Base-by-base conservation (phyloP, 2,329 filamentous ascomycete species). In the Xylaria digitata region DNA sequence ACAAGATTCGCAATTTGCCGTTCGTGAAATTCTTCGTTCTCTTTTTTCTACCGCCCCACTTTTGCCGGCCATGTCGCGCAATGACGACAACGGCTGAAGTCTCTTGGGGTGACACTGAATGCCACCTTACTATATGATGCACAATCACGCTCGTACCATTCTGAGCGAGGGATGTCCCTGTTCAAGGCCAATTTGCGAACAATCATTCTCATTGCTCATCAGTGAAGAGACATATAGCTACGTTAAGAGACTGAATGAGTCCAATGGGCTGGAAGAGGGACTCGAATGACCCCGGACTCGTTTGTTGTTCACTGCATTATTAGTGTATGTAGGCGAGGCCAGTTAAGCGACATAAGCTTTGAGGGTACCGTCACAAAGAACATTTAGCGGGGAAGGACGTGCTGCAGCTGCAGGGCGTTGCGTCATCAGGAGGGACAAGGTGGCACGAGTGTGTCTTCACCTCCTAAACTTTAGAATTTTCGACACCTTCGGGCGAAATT, bases 21-120 rank as follows among this genome's bases (percentile, higher is more conserved):
- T 45, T 55, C 42, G 40, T 42, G 43, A 56, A 56, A 15, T 46
- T 43, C 37, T 40, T 26, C 37, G 54, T 48, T 64, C 26, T 53
- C n/a, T 42, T 17, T 59, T 59, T 65, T 58, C 21, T 53, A 42
- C 55, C 52, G 65, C 43, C 53, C 65, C 65, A 67, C 60, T 64
- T 65, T 59, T 67, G 56, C 55, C 61, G 60, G 49, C 42, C 34
- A 21, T 58, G 65, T 67, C 45, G 56, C 37, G 55, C 56, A 46
- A 67, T 67, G 61, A 67, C 65, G 61, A 67, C 61, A 60, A 64
- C 56, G 65, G 56, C 65, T 67, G 65, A 67, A 61, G 61, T 61
- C 30, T 54, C n/a, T 59, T 53, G 54, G 54, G 50, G 61, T 63
- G 56, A 30, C 30, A 65, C 61, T 42, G 26, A 45, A 65, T 65